Percentiles rank a stretch among this genome's conserved stretches.
Evolutionary conservation across 805 yeast genomes (phyloP).

Genomic region (Pichia ethanolica): DNA sequence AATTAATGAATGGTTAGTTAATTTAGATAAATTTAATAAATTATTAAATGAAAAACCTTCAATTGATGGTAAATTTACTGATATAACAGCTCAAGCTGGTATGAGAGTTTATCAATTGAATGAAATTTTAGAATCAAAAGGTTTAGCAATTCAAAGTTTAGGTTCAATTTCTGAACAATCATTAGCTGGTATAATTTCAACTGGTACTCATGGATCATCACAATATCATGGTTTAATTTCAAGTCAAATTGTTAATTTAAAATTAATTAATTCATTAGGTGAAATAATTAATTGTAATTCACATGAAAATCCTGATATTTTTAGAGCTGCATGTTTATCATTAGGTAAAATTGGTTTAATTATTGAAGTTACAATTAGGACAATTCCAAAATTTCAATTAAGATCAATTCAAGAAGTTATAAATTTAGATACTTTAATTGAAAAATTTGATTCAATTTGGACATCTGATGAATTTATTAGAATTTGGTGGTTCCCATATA

Average conservation of each 20-base stretch:
- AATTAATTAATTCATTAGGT: conserved; percentile 71
- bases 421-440: conserved; percentile 62
- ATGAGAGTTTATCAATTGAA: conserved; percentile 70
- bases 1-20: conserved; percentile 72
- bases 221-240: conserved; percentile 87
- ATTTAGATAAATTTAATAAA: conserved; percentile 66
- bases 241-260: conserved; percentile 75
- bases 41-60: conserved; percentile 40
- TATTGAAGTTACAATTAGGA: conserved; percentile 75
- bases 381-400: conserved; percentile 77
- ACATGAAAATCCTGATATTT: conserved; percentile 53
- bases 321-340: conserved; percentile 76
- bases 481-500: conserved; percentile 97
- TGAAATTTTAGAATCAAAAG: conserved; percentile 50
- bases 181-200: conserved; percentile 89
- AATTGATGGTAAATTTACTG: conserved; percentile 63
- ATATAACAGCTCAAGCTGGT: conserved; percentile 94
- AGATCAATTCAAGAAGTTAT: conserved; percentile 78
- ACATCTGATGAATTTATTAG: conserved; percentile 84
- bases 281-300: conserved; percentile 61
- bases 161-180: conserved; percentile 94
- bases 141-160: conserved; percentile 79
- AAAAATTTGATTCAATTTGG: conserved; percentile 76
- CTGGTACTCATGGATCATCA: conserved; percentile 96
- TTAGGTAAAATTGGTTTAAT: conserved; percentile 90